These are phyloP conservation scores for Rutstroemia sp. DNA, from an alignment of 2,329 filamentous ascomycete genomes.

Conservation along the genomic window DNA sequence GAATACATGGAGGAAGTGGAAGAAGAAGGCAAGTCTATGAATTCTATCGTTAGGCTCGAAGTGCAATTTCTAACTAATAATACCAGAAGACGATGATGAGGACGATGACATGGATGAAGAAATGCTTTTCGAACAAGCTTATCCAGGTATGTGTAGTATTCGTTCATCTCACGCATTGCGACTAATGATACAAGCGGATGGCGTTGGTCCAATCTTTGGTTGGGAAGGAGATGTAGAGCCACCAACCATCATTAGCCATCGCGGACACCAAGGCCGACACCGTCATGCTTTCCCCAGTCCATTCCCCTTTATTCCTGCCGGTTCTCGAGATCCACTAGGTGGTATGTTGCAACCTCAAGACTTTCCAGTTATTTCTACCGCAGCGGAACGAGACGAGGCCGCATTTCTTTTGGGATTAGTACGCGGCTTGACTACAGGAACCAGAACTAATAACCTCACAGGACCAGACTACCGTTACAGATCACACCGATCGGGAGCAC, in stretches of 20 bases:
- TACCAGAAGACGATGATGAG: constrained; percentile 56
- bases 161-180: not conserved
- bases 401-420: not conserved
- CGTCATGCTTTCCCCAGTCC: constrained; percentile 49
- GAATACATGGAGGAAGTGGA: constrained; percentile 52
- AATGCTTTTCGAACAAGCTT: constrained; percentile 51
- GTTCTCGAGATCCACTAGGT: constrained; percentile 46
- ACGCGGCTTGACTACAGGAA: not conserved
- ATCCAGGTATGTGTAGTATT: constrained; percentile 41
- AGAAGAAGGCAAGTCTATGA: constrained; percentile 43
- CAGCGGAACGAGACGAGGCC: not conserved
- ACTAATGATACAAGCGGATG: constrained; percentile 14
- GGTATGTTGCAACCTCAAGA: constrained; percentile 34
- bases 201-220: constrained; percentile 36
- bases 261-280: constrained; percentile 44
- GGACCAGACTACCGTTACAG: constrained; percentile 35
- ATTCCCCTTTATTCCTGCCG: constrained; percentile 55
- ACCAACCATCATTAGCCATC: constrained; percentile 32
- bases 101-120: constrained; percentile 63
- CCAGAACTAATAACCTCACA: constrained; percentile 29
- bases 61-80: constrained; percentile 25
- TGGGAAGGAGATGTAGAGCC: constrained; percentile 51
- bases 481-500: constrained; percentile 44
- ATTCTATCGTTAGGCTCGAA: not conserved
- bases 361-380: not conserved